Evolutionary conservation across 306 rosid species (phyloP).

Genomic region (Sicyos baderoa): DNA sequence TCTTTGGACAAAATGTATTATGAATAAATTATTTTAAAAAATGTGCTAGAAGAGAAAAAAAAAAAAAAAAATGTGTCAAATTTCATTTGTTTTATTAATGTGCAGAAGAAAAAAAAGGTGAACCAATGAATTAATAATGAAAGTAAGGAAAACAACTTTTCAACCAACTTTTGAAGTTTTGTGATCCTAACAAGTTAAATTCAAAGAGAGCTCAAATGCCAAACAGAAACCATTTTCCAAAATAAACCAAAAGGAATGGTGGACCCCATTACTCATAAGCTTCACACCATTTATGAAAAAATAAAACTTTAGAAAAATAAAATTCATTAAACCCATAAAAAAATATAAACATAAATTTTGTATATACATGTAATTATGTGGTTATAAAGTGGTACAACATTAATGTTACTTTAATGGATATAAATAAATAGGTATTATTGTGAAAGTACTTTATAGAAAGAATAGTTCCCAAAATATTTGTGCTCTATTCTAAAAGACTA

Average conservation of each 20-base stretch:
- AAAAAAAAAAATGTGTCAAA: no score
- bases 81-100: no score
- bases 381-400: neutral
- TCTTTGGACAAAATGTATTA: no score
- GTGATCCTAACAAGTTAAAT: neutral
- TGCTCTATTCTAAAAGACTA: neutral
- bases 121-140: neutral
- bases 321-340: neutral
- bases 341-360: no score
- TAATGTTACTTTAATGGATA: neutral
- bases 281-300: constrained; percentile 6
- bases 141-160: neutral
- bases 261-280: constrained; percentile 7
- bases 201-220: neutral
- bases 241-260: neutral
- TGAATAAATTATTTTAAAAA: no score
- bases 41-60: no score
- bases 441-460: neutral
- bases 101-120: no score
- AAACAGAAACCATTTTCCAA: neutral
- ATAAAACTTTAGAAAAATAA: neutral
- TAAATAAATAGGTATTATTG: neutral
- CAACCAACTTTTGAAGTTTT: neutral
- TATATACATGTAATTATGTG: neutral
- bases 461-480: constrained; percentile 1